Conservation (phyloP, 176 grass and related monocot species). For the Poa annua region DNA sequence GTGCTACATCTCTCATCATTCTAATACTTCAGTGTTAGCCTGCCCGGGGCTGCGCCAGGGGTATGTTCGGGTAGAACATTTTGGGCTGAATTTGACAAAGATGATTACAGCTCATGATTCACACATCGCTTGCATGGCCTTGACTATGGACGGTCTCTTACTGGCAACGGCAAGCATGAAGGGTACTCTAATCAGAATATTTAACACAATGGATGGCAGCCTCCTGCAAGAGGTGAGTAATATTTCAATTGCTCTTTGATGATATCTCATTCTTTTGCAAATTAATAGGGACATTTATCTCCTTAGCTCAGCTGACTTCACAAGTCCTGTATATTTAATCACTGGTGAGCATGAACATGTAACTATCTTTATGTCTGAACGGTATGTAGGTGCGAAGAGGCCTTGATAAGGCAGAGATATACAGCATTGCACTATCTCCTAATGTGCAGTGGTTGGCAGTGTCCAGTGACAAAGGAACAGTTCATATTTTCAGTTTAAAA, state of each 20-base stretch:
- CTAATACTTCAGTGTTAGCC: conserved; percentile 85
- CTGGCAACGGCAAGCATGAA: conserved; percentile 88
- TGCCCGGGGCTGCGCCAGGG: conserved; percentile 76
- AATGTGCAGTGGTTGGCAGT: conserved; percentile 92
- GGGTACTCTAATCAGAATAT: conserved; percentile 96
- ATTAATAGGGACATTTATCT: conserved; percentile 11
- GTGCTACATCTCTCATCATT: conserved; percentile 89
- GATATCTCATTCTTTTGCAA: not conserved
- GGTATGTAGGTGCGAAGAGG: conserved; percentile 79
- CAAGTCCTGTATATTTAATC: not conserved
- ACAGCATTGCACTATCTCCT: conserved; percentile 76
- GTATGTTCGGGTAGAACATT: conserved; percentile 85
- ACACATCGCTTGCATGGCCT: conserved; percentile 81
- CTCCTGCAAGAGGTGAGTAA: conserved; percentile 83
- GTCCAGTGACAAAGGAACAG: conserved; percentile 90
- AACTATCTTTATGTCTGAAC: conserved; percentile 41
- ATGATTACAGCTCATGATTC: conserved; percentile 87
- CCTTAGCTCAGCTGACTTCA: not conserved
- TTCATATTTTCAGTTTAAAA: conserved; percentile 87
- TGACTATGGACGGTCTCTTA: conserved; percentile 89
- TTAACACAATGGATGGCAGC: conserved; percentile 92
- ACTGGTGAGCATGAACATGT: not conserved
- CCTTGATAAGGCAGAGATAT: conserved; percentile 88
- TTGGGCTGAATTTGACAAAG: conserved; percentile 87
- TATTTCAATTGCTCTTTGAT: not conserved